phyloP scores from a whole-genome alignment of 371 early-diverging fungal species.

The Blastocladiella emersonii region DNA sequence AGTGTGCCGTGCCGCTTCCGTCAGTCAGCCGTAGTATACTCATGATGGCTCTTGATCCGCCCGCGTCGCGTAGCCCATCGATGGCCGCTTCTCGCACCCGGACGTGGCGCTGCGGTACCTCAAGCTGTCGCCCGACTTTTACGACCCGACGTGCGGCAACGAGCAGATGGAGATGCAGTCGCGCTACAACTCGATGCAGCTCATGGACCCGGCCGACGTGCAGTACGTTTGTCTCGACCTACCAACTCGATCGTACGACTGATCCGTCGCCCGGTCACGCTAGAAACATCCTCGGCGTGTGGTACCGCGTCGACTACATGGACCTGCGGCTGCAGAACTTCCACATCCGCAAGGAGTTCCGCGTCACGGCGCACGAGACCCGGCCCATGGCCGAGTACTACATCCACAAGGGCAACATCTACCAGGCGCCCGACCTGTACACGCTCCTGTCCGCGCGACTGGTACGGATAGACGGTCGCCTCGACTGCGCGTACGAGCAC shows the following conservation, averaged over 20 bases:
- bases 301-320: slow-evolving; percentile 51
- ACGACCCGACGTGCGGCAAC: slow-evolving; percentile 91
- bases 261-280: background rate
- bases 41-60: too few relatives aligned
- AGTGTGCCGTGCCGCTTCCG: too few relatives aligned
- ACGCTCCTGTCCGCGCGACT: slow-evolving; percentile 67
- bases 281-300: slow-evolving; percentile 76
- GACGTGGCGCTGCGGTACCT: slow-evolving; percentile 92
- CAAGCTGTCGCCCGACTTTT: slow-evolving; percentile 75
- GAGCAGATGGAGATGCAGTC: slow-evolving; percentile 95
- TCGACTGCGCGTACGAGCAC: background rate
- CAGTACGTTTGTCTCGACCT: slow-evolving; percentile 21
- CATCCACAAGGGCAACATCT: slow-evolving; percentile 79
- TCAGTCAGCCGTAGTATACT: too few relatives aligned
- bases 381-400: slow-evolving; percentile 68
- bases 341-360: slow-evolving; percentile 52
- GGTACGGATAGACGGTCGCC: slow-evolving; percentile 30
- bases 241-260: background rate
- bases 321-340: background rate
- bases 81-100: slow-evolving; percentile 52
- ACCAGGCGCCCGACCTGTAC: slow-evolving; percentile 75
- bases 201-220: slow-evolving; percentile 43
- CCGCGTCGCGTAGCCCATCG: slow-evolving; percentile 20
- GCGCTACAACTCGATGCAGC: slow-evolving; percentile 72
- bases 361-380: background rate